Evolutionary conservation across 306 rosid species (phyloP), one percentile per base, ranked within the genome.

Genomic region (Trichosanthes cucumerina): DNA sequence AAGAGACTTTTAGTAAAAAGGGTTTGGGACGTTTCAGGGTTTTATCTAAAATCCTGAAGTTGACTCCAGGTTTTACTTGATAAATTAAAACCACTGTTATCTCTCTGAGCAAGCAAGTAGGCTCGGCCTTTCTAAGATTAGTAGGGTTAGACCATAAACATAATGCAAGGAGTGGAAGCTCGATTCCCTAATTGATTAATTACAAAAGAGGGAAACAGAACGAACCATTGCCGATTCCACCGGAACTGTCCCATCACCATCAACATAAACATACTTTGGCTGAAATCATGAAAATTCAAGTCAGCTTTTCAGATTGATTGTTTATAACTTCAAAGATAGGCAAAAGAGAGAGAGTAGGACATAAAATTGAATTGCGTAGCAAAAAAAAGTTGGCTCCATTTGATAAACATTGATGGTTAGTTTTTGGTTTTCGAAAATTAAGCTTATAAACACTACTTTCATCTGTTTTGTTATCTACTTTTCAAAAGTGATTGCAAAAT

Each of bases 191-290:
- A 38, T 64, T 64, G 21, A 62, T 33, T 62, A 62, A 36, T 58
- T 58, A 34, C 10, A 4, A 36, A 36, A 34, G 12, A 9, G 2
- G 72, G 47, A 36, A 64, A 65, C 19, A 47, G 9, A 75, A 52
- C 86, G 71, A 81, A 95, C 99, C 99, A 87, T 92, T 5, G 99
- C 92, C 5, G 99, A 95, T 76, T 92, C 99, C 21, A 81, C 81
- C 19, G 99, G 99, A 46, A 92, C 97, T 52, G 97, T 95, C 71
- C 99, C 99, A 80, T 95, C 99, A 39, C 99, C 99, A 59, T 95
- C 92, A 41, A 95, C 99, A 19, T 84, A 87, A 47, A 92, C 65
- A 47, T 78, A 91, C 47, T 59, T 86, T 78, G 96, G 91, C 99
- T 95, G 99, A 46, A 64, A 78, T n/a, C 21, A 54, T 79, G 66